Base-by-base conservation (phyloP, 257 asterid genomes). In the Fraxinus americana region DNA sequence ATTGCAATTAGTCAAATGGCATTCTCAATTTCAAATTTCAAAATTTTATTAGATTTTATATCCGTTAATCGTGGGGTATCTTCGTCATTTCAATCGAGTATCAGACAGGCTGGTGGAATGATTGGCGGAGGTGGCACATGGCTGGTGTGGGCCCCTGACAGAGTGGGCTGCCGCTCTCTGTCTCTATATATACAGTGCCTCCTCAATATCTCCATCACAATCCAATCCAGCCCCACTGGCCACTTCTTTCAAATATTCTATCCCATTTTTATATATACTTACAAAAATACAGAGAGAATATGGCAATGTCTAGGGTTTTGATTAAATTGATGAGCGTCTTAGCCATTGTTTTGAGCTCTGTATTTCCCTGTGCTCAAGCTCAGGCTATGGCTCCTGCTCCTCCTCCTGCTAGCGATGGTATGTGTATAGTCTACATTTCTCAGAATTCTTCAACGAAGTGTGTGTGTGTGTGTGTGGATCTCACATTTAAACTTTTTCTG, bases 401-500 rank as follows among this genome's bases (percentile, higher is more conserved):
- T 12, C 77, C 83, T 2, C 84, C 86, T 71, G n/a, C 77, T 34
- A 85, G 85, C 77, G 86, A 85, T 72, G 86, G 86, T 85, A 82
- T 21, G 66, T 21, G 38, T 48, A 10, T 7, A 54, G n/a, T 38
- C 59, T 30, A 14, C 34, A 3, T 10, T 13, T 54, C 43, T 61
- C 48, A 12, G n/a, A 14, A 32, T 23, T 23, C 13, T 12, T 23
- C 19, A 11, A 38, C 41, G n/a, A 3, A 25, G 11, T 34, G 50
- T 6, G 27, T 4, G 21, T 7, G 32, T 32, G 34, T 32, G 34
- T 32, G 23, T 63, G 16, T 65, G 36, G 21, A 48, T 48, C 8
- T 48, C 21, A 48, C 59, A 16, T 48, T 16, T 48, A 21, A 48
- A 1, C 59, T 48, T 16, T 16, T 48, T 13, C 17, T 43, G 52